A percentile compares a stretch with the other conserved stretches of the same genome.
These are phyloP conservation scores for Trypanosoma congolense DNA, from an alignment of 208 protist species.

Conservation along the genomic window DNA sequence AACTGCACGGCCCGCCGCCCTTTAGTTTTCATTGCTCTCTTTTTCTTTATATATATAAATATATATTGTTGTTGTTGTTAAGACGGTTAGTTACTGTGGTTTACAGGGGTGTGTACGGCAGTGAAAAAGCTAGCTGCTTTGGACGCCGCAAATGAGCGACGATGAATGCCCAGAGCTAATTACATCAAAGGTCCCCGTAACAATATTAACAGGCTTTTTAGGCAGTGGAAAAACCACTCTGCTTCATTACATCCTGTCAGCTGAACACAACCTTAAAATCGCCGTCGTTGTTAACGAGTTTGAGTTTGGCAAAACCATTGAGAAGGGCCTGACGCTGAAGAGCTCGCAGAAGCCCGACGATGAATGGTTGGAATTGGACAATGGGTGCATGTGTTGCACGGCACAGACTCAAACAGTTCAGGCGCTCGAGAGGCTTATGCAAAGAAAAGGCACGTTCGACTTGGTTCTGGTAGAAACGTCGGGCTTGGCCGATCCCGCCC, in stretches of 20 bases:
- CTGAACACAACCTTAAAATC: constrained; percentile 84
- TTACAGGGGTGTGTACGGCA: no score
- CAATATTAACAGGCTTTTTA: constrained; percentile 93
- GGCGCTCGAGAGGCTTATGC: constrained; percentile 81
- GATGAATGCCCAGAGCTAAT: constrained; percentile 85
- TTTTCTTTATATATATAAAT: no score
- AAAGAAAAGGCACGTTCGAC: constrained; percentile 84
- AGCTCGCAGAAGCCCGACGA: constrained; percentile 90
- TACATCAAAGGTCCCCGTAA: constrained; percentile 76
- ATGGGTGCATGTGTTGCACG: constrained; percentile 95
- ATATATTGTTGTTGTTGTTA: no score
- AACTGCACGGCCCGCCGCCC: no score
- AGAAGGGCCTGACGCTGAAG: constrained; percentile 88
- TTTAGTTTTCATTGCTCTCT: no score
- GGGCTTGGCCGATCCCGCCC: constrained; percentile 90
- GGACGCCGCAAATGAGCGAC: constrained; percentile 33
- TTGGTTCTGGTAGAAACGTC: constrained; percentile 88
- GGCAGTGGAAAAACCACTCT: constrained; percentile 93
- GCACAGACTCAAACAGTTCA: constrained; percentile 84
- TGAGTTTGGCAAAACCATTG: constrained; percentile 87
- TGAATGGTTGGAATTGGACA: constrained; percentile 94
- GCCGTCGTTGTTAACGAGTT: constrained; percentile 95
- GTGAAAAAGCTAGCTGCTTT: no score
- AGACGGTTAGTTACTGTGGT: no score
- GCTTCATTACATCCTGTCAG: constrained; percentile 88